Evolutionary conservation across 75 land plant species (phyloP).

Genomic region (Pinus albicaulis): DNA sequence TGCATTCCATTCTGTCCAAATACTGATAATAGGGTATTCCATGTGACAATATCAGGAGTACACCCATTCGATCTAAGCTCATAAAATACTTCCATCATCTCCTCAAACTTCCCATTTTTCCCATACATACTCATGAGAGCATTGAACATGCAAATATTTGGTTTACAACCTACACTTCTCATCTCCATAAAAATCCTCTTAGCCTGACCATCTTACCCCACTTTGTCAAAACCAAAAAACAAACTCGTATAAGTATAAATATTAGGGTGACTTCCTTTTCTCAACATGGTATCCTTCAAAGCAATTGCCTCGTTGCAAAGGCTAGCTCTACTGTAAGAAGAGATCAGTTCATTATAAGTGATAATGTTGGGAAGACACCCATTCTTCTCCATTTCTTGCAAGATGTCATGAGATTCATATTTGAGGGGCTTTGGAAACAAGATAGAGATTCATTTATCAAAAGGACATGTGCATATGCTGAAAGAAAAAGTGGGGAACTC

Average conservation of each 20-base stretch:
- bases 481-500: neutral
- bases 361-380: constrained; percentile 65
- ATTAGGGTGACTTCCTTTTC: constrained; percentile 68
- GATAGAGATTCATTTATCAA: neutral
- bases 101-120: too few species aligned
- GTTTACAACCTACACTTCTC: too few species aligned
- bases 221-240: constrained; percentile 62
- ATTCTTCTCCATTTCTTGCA: constrained; percentile 66
- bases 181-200: too few species aligned
- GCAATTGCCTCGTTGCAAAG: constrained; percentile 65
- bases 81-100: too few species aligned
- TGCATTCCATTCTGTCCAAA: too few species aligned
- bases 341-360: constrained; percentile 81
- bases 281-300: constrained; percentile 53
- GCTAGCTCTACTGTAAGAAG: constrained; percentile 79
- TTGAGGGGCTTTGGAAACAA: too few species aligned
- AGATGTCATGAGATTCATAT: too few species aligned
- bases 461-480: neutral
- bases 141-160: too few species aligned
- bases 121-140: too few species aligned
- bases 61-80: too few species aligned
- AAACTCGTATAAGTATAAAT: constrained; percentile 77
- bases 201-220: constrained; percentile 67
- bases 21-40: too few species aligned
- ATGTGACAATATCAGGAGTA: too few species aligned